These are phyloP conservation scores for Dictyostelium discoideum DNA, from an alignment of 78 protist genomes.

Conservation along the genomic window dicty_2.7 NC_007090.3:4651501-4652000, in stretches of 20 bases:
- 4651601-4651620: background rate
- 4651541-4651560: no score
- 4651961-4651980: conserved; percentile 20
- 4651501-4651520: background rate
- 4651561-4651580: no score
- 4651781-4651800: background rate
- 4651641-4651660: background rate
- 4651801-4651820: background rate
- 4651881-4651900: conserved; percentile 81
- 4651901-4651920: conserved; percentile 57
- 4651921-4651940: conserved; percentile 9
- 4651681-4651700: no score
- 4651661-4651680: no score
- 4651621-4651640: background rate
- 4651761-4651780: background rate
- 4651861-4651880: conserved; percentile 4
- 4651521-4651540: background rate
- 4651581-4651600: background rate
- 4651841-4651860: background rate
- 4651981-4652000: background rate
- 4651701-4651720: no score
- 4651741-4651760: no score
- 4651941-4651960: background rate
- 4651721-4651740: no score
- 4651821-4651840: background rate